phyloP scores from a whole-genome alignment of 1,284 basidiomycete species.

The Austroboletus rostrupii region DNA sequence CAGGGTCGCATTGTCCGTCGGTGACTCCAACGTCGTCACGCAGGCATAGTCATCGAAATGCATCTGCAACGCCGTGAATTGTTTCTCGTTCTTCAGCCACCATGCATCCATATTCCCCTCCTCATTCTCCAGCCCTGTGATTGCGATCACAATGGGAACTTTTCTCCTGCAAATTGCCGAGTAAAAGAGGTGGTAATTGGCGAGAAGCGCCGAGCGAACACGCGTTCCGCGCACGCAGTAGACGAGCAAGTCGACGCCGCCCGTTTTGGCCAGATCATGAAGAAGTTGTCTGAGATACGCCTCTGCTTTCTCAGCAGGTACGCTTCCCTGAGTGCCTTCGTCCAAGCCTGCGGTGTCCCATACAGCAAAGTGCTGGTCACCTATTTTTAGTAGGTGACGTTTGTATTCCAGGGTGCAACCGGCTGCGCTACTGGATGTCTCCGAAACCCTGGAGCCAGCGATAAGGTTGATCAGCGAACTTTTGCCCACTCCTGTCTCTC shows the following conservation, averaged over 20 bases:
- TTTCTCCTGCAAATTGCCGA: conserved; percentile 29
- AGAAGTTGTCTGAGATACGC: conserved; percentile 23
- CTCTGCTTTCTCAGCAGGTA: conserved; percentile 22
- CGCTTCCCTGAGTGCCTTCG: conserved; percentile 21
- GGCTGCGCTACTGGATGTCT: conserved; percentile 21
- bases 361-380: conserved; percentile 13
- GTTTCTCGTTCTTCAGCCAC: conserved; percentile 23
- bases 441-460: conserved; percentile 16
- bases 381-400: conserved; percentile 15
- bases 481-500: conserved; percentile 29
- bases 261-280: conserved; percentile 10
- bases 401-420: conserved; percentile 23
- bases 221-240: conserved; percentile 29
- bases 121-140: conserved; percentile 32
- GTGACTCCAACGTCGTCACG: conserved; percentile 24
- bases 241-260: conserved; percentile 21
- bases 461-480: conserved; percentile 29
- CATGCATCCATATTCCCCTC: conserved; percentile 22
- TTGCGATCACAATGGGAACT: conserved; percentile 26
- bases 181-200: conserved; percentile 29
- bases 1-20: conserved; percentile 10
- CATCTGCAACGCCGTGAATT: conserved; percentile 22
- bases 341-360: conserved; percentile 30
- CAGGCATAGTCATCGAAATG: conserved; percentile 25
- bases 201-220: conserved; percentile 19